Evolutionary conservation across 2,329 filamentous ascomycete genomes (phyloP), one percentile per base, ranked within the genome.

Genomic region (Stylonectria norvegica): DNA sequence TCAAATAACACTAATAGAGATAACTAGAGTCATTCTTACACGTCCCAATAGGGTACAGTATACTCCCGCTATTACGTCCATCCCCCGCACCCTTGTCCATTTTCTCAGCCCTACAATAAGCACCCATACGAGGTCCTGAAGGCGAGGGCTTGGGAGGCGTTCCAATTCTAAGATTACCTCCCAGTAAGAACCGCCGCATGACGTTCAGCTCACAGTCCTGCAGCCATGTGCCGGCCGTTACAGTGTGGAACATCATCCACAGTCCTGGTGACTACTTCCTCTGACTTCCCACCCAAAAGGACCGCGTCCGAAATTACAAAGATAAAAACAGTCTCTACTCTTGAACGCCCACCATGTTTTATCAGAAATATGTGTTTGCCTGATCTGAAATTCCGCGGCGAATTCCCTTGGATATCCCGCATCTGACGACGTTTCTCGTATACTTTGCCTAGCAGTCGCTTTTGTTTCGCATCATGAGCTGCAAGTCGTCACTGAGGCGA

Each of bases 401-500:
- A 7, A 8, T 25, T 25, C 22, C 12, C 7, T 25, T 12, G 22
- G 8, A 14, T 32, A 6, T n/a, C 30, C n/a, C 30, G 8, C 30
- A n/a, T 18, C 17, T 25, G 12, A 12, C 22, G 12, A 12, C 22
- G 22, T 12, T 12, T 25, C 22, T 25, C 22, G 22, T 12, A 25
- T 27, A 20, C 35, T 19, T 30, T 41, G 23, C 36, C 27, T 22
- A 36, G 15, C 15, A 7, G 10, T 32, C 27, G 11, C 16, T 5
- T 16, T 14, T 32, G 28, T 30, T 7, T 27, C 42, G 40, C 41
- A 53, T 34, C 29, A 62, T 62, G 59, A 40, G 53, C 22, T 51
- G 58, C 11, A 62, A 62, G 39, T 59, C 64, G 25, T 59, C 61
- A 2, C 40, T 64, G 15, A 58, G 62, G 34, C 54, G 60, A 18